Evolutionary conservation across 2,329 filamentous ascomycete species (phyloP).

Genomic region (Aspergillus niger): DNA sequence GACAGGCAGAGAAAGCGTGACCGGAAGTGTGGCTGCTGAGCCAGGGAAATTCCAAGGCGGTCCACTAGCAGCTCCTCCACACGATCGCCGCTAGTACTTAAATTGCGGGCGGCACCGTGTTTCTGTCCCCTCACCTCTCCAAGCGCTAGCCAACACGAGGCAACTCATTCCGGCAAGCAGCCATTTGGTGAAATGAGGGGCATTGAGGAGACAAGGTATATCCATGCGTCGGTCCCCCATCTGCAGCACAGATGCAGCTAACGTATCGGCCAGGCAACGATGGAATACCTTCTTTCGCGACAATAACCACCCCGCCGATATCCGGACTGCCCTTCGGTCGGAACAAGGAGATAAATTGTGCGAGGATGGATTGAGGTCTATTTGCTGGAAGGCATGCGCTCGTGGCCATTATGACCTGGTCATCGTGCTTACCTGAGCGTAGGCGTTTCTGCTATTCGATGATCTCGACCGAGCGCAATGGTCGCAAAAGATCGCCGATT

Average conservation of each 20-base stretch:
- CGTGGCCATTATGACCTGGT: conserved; percentile 3
- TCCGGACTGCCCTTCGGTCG: conserved; percentile 65
- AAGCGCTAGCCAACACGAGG: conserved; percentile 2
- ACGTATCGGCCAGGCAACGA: conserved; percentile 55
- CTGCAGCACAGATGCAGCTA: neutral
- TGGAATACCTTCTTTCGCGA: conserved; percentile 65
- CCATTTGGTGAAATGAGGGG: conserved; percentile 52
- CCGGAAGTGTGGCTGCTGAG: neutral
- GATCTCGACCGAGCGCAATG: conserved; percentile 66
- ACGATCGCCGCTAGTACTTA: conserved; percentile 5
- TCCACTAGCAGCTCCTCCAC: neutral
- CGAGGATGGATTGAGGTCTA: conserved; percentile 73
- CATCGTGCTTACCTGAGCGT: conserved; percentile 25
- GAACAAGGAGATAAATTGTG: conserved; percentile 65
- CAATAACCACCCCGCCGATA: conserved; percentile 59
- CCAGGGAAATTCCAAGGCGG: neutral
- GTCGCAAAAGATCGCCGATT: conserved; percentile 66
- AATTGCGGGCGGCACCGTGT: conserved; percentile 2
- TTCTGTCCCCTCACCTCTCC: neutral
- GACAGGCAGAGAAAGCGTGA: neutral
- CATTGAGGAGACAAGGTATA: conserved; percentile 57
- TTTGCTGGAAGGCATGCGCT: conserved; percentile 80
- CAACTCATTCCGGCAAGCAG: neutral
- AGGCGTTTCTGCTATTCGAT: conserved; percentile 81
- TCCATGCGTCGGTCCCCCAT: neutral